These are phyloP conservation scores for Herpotrichia juniperi DNA, from an alignment of 2,329 filamentous ascomycete species.

Conservation along the genomic window DNA sequence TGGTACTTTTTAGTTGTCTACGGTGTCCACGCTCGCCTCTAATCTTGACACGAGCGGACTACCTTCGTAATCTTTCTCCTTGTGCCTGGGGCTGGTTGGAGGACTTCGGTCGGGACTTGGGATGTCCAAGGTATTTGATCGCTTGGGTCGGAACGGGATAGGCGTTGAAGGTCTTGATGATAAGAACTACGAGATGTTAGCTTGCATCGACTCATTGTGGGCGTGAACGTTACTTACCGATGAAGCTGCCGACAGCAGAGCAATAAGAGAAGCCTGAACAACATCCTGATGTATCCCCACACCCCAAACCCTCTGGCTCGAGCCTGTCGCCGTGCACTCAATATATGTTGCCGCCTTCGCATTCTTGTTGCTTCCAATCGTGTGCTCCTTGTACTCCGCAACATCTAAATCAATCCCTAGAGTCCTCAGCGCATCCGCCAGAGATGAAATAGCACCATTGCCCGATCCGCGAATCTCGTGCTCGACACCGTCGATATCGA, in stretches of 20 bases:
- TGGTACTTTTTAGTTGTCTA: constrained; percentile 14
- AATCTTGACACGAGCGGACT: constrained; percentile 32
- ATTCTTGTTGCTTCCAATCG: constrained; percentile 78
- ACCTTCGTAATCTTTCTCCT: constrained; percentile 9
- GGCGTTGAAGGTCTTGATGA: constrained; percentile 73
- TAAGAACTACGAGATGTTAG: constrained; percentile 66
- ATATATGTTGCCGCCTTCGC: constrained; percentile 97
- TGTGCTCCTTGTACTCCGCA: constrained; percentile 94
- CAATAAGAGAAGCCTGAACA: constrained; percentile 86
- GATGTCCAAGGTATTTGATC: constrained; percentile 55
- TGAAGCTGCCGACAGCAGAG: constrained; percentile 81
- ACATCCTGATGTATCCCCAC: constrained; percentile 93
- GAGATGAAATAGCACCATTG: constrained; percentile 87
- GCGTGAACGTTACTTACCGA: constrained; percentile 66
- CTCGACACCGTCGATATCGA: constrained; percentile 81
- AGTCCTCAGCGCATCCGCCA: constrained; percentile 79
- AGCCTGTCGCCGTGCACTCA: constrained; percentile 76
- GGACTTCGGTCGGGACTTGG: constrained; percentile 25
- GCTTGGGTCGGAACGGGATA: constrained; percentile 64
- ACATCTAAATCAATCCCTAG: constrained; percentile 90
- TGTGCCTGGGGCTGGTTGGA: constrained; percentile 23
- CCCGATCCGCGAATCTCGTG: constrained; percentile 79
- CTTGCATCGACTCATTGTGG: neutral
- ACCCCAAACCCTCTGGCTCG: constrained; percentile 80
- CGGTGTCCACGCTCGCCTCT: constrained; percentile 37